These are phyloP conservation scores for Pythium aristosporum DNA, from an alignment of 352 stramenopile genomes.

Conservation along the genomic window DNA sequence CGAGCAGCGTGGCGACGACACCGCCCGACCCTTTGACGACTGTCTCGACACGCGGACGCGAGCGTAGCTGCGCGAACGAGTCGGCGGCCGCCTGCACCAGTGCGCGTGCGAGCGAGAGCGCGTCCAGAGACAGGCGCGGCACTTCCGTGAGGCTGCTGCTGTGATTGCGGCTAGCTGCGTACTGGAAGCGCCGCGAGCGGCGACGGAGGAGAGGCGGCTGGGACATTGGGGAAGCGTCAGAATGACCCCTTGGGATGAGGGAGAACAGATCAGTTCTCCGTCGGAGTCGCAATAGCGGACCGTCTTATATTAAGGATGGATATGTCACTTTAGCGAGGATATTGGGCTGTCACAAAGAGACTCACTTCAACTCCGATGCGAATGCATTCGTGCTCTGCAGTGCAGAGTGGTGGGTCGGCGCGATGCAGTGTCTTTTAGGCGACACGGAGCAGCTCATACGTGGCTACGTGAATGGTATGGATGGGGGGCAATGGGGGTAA, in stretches of 20 bases:
- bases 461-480: neutral
- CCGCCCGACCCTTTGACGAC: slow-evolving; percentile 59
- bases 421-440: slow-evolving; percentile 68
- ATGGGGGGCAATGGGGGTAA: neutral
- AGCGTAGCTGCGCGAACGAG: slow-evolving; percentile 29
- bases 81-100: slow-evolving; percentile 26
- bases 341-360: neutral
- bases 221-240: neutral
- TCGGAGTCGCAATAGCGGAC: slow-evolving; percentile 7
- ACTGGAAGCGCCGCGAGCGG: slow-evolving; percentile 3
- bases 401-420: too few relatives aligned
- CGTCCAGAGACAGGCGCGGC: slow-evolving; percentile 20
- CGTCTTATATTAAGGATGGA: neutral
- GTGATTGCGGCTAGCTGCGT: neutral
- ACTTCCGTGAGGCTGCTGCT: slow-evolving; percentile 14
- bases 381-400: too few relatives aligned
- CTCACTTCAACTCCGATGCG: neutral
- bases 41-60: slow-evolving; percentile 43
- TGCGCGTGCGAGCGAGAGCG: slow-evolving; percentile 22
- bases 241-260: neutral
- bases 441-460: slow-evolving; percentile 56
- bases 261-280: neutral
- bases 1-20: slow-evolving; percentile 54
- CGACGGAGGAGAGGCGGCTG: slow-evolving; percentile 2
- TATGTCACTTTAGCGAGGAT: neutral